A percentile compares a stretch with the other conserved stretches of the same genome.
Evolutionary conservation across 495 filamentous ascomycete genomes (phyloP).

Genomic region (Penicillium coffeae): DNA sequence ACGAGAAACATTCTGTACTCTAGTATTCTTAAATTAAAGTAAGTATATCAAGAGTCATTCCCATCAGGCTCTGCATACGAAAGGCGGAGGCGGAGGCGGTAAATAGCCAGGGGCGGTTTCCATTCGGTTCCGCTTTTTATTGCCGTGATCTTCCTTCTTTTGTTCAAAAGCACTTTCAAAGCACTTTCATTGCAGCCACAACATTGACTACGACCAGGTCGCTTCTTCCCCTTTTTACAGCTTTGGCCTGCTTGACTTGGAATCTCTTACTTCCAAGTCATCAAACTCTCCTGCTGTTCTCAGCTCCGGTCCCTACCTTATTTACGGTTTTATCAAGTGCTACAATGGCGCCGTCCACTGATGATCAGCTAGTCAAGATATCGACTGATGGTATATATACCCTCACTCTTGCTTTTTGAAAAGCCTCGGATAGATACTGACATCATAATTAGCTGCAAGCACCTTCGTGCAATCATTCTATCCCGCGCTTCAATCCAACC

Average conservation of each 20-base stretch:
- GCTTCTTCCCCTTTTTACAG: too few relatives aligned
- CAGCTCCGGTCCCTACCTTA: too few relatives aligned
- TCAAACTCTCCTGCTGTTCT: too few relatives aligned
- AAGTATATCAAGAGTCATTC: too few relatives aligned
- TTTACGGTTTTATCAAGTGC: not conserved
- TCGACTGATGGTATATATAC: conserved; percentile 44
- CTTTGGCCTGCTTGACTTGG: not conserved
- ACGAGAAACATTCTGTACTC: too few relatives aligned
- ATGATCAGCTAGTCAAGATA: conserved; percentile 43
- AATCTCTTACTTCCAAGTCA: too few relatives aligned
- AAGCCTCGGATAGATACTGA: conserved; percentile 8
- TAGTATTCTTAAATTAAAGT: too few relatives aligned
- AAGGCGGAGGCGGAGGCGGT: not conserved
- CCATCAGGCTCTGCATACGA: too few relatives aligned
- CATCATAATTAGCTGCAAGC: conserved; percentile 36
- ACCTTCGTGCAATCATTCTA: conserved; percentile 53
- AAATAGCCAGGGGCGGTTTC: not conserved
- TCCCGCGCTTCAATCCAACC: conserved; percentile 51
- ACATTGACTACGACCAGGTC: too few relatives aligned
- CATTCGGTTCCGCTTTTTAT: not conserved
- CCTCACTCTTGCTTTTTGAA: not conserved
- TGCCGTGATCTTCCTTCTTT: not conserved
- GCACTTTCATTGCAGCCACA: not conserved
- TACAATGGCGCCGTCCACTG: conserved; percentile 37
- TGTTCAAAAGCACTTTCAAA: not conserved